phyloP scores from a whole-genome alignment of 2,329 filamentous ascomycete genomes.

The Aspergillus fructus region DNA sequence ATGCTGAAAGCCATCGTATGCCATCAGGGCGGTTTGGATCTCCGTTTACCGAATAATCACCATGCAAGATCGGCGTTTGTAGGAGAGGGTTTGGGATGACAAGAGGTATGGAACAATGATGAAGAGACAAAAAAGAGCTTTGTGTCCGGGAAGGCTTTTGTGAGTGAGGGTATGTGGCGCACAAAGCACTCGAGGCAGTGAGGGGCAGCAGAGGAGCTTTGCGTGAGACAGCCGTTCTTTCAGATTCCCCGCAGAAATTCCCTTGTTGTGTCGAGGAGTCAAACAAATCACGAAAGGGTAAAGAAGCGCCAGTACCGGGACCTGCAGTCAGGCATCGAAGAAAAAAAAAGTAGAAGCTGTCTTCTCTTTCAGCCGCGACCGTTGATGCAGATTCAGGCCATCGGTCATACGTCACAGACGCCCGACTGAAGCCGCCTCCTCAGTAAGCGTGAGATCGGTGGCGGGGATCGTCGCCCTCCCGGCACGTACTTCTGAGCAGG shows the following conservation, averaged over 20 bases:
- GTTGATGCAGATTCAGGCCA: neutral
- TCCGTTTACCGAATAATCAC: constrained; percentile 6
- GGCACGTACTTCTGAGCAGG: neutral
- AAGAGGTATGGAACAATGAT: constrained; percentile 3
- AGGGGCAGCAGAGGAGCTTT: constrained; percentile 5
- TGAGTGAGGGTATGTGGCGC: constrained; percentile 1
- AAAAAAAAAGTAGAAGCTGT: neutral
- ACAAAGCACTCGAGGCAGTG: constrained; percentile 2
- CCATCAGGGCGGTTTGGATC: constrained; percentile 29
- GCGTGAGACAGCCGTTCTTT: constrained; percentile 1
- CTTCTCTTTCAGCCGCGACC: constrained; percentile 13
- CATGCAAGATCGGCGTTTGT: neutral
- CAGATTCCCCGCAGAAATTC: neutral
- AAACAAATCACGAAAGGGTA: neutral
- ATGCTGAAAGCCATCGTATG: constrained; percentile 44
- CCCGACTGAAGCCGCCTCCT: neutral
- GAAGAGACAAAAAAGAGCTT: constrained; percentile 1
- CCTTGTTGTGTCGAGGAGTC: neutral
- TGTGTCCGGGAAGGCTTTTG: constrained; percentile 4
- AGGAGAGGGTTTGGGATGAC: neutral
- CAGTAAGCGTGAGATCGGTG: constrained; percentile 2
- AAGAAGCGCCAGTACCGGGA: constrained; percentile 1
- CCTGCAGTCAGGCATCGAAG: constrained; percentile 2
- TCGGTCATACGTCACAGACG: constrained; percentile 10
- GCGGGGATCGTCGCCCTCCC: neutral